Evolutionary conservation across 129 eudicot genomes (phyloP), one percentile per base, ranked within the genome.

Genomic region (Chrysanthemum makinoi): DNA sequence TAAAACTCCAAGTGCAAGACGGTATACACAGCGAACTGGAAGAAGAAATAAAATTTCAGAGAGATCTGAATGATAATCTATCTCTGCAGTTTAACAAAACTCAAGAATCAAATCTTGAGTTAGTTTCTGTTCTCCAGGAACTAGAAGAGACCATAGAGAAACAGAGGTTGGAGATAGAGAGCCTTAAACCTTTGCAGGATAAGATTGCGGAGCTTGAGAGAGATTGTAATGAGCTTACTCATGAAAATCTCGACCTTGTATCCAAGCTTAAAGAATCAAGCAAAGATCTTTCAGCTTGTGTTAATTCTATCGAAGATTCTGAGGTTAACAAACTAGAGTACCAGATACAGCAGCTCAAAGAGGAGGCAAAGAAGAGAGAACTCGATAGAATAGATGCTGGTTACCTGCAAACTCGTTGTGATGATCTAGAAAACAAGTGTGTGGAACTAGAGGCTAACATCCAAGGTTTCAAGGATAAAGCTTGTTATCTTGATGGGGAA

Each of bases 51-150:
- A 77, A 73, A 65, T 84, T 81, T 70, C 86, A 70, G 19, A 80
- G 82, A 80, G 87, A 84, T 30, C 67, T 80, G 50, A 86, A 86
- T 43, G 79, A 77, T 62, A 59, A 79, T 75, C 57, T 89, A 62
- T 77, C 83, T 11, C 70, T 78, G 51, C 96, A 87, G 79, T 77
- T 86, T 22, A 77, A 80, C 54, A 89, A 85, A 89, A 84, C 93
- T 60, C 96, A 86, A 68, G 93, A 89, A 70, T 89, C 96, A 79
- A 89, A 89, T 68, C 76, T 86, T 16, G 93, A 89, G 79, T 80
- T 89, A 26, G 78, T 89, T 67, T 80, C 96, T 76, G 70, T 84
- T 74, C 85, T 89, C 68, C 90, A 84, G 78, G 96, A 89, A 75
- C 80, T 87, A 67, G 96, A 89, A 78, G 96, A 81, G 70, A 84